These are phyloP conservation scores for Collybiopsis confluens DNA, from an alignment of 768 basidiomycete species.

Conservation along the genomic window DNA sequence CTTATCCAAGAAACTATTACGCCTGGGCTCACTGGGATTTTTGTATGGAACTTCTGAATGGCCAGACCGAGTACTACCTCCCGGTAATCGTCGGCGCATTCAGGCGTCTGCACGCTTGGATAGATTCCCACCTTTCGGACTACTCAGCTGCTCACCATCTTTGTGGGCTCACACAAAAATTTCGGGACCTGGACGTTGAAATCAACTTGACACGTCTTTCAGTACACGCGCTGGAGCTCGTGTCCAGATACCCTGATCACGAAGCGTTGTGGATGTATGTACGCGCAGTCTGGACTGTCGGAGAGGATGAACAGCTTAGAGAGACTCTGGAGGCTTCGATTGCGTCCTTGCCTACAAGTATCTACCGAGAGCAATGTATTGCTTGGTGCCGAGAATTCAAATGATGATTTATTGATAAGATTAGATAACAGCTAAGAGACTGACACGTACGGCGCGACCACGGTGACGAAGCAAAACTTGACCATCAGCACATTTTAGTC, in stretches of 20 bases:
- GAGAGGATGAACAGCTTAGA: not conserved
- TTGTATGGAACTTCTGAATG: slow-evolving; percentile 31
- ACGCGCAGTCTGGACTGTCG: slow-evolving; percentile 20
- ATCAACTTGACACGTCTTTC: slow-evolving; percentile 15
- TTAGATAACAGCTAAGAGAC: not conserved
- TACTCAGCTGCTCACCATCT: slow-evolving; percentile 60
- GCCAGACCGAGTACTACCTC: slow-evolving; percentile 17
- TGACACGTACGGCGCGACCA: slow-evolving; percentile 3
- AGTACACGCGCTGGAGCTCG: slow-evolving; percentile 45
- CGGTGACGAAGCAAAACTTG: not conserved
- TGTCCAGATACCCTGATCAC: slow-evolving; percentile 48
- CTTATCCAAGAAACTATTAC: slow-evolving; percentile 71
- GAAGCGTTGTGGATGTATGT: slow-evolving; percentile 67
- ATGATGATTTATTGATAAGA: not conserved
- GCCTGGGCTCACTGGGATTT: slow-evolving; percentile 65
- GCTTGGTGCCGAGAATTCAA: not conserved
- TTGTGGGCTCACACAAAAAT: slow-evolving; percentile 31
- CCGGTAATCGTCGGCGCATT: slow-evolving; percentile 37
- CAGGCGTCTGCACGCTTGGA: slow-evolving; percentile 40
- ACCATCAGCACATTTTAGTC: not conserved
- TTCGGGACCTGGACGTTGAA: slow-evolving; percentile 13
- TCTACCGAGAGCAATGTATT: not conserved
- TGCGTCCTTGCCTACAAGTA: not conserved
- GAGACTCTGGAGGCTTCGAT: not conserved
- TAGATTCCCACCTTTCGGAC: slow-evolving; percentile 63